A percentile compares a stretch with the other conserved stretches of the same genome.
Evolutionary conservation across 1,284 basidiomycete species (phyloP).

Genomic region (Somion occarium): DNA sequence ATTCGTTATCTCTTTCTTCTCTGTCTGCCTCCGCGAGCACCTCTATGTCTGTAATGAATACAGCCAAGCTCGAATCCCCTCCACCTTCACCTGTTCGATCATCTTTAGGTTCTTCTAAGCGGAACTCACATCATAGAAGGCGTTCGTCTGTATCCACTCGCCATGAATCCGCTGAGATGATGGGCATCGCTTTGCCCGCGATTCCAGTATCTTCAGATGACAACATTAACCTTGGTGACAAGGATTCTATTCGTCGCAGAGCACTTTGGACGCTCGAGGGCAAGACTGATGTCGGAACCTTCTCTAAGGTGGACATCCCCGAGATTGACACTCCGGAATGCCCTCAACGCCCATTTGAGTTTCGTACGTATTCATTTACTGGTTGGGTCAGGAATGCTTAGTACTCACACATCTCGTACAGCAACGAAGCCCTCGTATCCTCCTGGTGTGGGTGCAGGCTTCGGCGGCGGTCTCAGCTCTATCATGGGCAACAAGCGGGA

Average conservation of each 20-base stretch:
- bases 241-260: conserved; percentile 70
- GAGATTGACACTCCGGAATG: conserved; percentile 57
- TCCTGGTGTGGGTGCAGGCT: conserved; percentile 38
- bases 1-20: conserved; percentile 30
- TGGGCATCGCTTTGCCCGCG: conserved; percentile 69
- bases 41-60: conserved; percentile 19
- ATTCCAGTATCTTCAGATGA: conserved; percentile 56
- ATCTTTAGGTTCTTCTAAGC: conserved; percentile 42
- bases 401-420: conserved; percentile 5
- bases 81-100: conserved; percentile 25
- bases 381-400: not conserved
- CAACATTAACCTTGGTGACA: conserved; percentile 64
- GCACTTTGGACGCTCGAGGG: conserved; percentile 79
- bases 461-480: conserved; percentile 34
- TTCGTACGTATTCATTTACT: conserved; percentile 43
- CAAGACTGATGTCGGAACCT: conserved; percentile 55
- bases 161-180: conserved; percentile 76
- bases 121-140: conserved; percentile 73
- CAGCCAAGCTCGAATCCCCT: conserved; percentile 29
- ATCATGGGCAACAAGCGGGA: conserved; percentile 53
- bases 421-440: conserved; percentile 53
- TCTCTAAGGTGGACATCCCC: conserved; percentile 74
- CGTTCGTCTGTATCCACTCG: conserved; percentile 83
- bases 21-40: conserved; percentile 34
- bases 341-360: conserved; percentile 53